Evolutionary conservation across 345 rosid species (phyloP).

Genomic region (Eucalyptus dawsonii): DNA sequence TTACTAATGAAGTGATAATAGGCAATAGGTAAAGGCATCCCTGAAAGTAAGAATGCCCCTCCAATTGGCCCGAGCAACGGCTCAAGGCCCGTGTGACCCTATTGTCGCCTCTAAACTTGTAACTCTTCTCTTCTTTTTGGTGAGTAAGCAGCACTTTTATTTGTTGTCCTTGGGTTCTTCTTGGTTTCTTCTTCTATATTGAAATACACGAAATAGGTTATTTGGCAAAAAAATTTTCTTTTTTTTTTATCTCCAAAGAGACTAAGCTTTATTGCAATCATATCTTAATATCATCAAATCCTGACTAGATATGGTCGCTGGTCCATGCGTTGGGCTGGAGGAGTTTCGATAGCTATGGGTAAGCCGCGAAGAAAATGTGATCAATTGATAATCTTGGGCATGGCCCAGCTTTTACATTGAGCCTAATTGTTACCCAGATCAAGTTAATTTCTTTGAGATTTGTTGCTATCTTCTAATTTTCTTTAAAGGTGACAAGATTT

Average conservation of each 20-base stretch:
- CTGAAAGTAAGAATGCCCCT: too few relatives aligned
- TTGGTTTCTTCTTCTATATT: neutral
- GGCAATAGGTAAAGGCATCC: too few relatives aligned
- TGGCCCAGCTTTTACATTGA: too few relatives aligned
- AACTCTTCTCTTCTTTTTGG: too few relatives aligned
- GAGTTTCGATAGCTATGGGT: neutral
- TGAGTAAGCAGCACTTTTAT: neutral
- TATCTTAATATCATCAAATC: neutral
- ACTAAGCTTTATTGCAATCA: neutral
- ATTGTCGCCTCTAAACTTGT: too few relatives aligned
- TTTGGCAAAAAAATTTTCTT: neutral
- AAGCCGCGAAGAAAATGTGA: accelerated
- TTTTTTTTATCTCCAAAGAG: too few relatives aligned
- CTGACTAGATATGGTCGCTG: neutral
- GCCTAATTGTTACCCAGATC: neutral
- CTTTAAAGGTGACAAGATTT: too few relatives aligned
- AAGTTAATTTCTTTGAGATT: neutral
- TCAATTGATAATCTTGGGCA: neutral
- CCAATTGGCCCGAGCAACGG: too few relatives aligned
- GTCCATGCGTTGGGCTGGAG: accelerated
- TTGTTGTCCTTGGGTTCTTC: neutral
- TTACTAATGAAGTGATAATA: accelerated
- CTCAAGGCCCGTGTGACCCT: accelerated
- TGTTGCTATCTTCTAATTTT: too few relatives aligned
- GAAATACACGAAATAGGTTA: neutral